These are phyloP conservation scores for Metschnikowia colocasiae DNA, from an alignment of 805 yeast genomes.

Conservation along the genomic window DNA sequence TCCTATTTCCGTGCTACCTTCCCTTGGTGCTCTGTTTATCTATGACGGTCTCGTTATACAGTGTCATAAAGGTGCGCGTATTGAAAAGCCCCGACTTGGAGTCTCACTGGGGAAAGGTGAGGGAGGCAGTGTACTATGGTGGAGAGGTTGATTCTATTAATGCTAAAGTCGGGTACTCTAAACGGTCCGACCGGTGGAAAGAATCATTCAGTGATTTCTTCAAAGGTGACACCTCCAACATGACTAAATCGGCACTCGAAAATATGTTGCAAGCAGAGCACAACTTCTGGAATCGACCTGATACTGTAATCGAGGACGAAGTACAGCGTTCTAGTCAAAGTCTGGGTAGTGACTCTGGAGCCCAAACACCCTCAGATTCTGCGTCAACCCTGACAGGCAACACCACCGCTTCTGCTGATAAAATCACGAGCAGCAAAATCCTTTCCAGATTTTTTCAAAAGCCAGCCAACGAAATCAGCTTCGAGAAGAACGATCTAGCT, in stretches of 20 bases:
- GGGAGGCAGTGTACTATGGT: slow-evolving; percentile 30
- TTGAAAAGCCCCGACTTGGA: slow-evolving; percentile 22
- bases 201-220: slow-evolving; percentile 33
- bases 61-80: slow-evolving; percentile 35
- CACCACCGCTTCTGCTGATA: not conserved
- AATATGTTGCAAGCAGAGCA: slow-evolving; percentile 37
- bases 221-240: slow-evolving; percentile 39
- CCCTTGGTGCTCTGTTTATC: slow-evolving; percentile 41
- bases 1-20: slow-evolving; percentile 48
- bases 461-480: slow-evolving; percentile 19
- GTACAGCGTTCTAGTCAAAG: slow-evolving; percentile 11
- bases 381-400: not conserved
- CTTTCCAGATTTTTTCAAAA: not conserved
- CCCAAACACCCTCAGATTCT: slow-evolving; percentile 2
- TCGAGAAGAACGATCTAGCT: slow-evolving; percentile 23
- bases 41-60: slow-evolving; percentile 36
- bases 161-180: slow-evolving; percentile 29
- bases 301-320: slow-evolving; percentile 11
- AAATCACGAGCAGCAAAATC: not conserved
- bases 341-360: slow-evolving; percentile 13
- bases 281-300: slow-evolving; percentile 17
- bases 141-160: slow-evolving; percentile 29
- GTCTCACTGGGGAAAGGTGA: slow-evolving; percentile 34
- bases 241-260: slow-evolving; percentile 36
- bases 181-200: slow-evolving; percentile 26